phyloP scores from a whole-genome alignment of 306 rosid species.

The Castanea mollissima region DNA sequence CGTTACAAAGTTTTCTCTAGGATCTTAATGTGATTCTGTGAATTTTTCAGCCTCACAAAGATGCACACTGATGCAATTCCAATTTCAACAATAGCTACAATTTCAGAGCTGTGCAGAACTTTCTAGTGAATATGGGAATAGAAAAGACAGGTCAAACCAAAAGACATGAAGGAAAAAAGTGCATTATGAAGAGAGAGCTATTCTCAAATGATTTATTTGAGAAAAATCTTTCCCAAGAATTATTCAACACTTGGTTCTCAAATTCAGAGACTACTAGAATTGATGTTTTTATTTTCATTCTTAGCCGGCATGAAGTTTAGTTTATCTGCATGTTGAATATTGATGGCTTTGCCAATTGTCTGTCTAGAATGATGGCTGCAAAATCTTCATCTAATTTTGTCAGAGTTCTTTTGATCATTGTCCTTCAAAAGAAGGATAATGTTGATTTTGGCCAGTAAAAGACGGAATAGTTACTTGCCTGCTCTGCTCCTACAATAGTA shows the following conservation, averaged over 20 bases:
- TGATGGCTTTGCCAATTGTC: constrained; percentile 19
- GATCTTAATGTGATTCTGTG: constrained; percentile 20
- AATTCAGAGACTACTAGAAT: constrained; percentile 1
- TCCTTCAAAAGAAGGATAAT: neutral
- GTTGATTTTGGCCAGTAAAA: constrained; percentile 7
- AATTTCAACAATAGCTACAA: constrained; percentile 43
- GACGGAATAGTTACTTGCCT: neutral
- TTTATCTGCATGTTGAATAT: constrained; percentile 17
- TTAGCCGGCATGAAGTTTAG: constrained; percentile 4
- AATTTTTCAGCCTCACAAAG: constrained; percentile 65
- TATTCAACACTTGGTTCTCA: constrained; percentile 4
- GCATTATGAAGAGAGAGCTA: constrained; percentile 78
- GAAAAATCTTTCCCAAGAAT: constrained; percentile 69
- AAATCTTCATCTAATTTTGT: constrained; percentile 1
- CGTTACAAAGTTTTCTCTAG: neutral
- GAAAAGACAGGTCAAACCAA: constrained; percentile 78
- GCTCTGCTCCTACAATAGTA: neutral
- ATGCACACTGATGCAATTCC: constrained; percentile 3
- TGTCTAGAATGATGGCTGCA: constrained; percentile 21
- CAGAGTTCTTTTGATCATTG: constrained; percentile 3
- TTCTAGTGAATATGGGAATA: constrained; percentile 93
- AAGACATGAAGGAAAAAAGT: constrained; percentile 61
- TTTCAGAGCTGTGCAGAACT: constrained; percentile 69
- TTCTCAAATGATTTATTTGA: constrained; percentile 69
- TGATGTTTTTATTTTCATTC: constrained; percentile 11